A percentile compares a stretch with the other conserved stretches of the same genome.
Evolutionary conservation across 192 early-diverging fungal genomes (phyloP).

Genomic region (Chytriomyces hyalinus): DNA sequence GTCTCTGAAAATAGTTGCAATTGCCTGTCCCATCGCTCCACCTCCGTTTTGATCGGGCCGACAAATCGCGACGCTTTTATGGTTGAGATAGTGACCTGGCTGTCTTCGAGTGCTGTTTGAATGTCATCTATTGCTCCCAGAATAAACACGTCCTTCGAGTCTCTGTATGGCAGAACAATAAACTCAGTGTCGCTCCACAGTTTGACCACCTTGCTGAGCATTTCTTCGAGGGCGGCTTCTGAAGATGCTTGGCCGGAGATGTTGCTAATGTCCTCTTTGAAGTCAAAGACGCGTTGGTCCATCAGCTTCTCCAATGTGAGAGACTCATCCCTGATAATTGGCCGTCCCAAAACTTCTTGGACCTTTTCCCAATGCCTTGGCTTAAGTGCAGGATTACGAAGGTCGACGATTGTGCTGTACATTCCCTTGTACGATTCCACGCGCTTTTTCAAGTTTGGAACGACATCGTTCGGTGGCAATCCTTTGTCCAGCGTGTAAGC

Average conservation of each 20-base stretch:
- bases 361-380: constrained; percentile 67
- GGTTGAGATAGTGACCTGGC: constrained; percentile 65
- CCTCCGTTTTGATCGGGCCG: constrained; percentile 63
- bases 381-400: constrained; percentile 63
- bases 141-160: constrained; percentile 68
- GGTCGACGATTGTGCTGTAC: constrained; percentile 65
- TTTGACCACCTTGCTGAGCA: constrained; percentile 62
- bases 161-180: constrained; percentile 58
- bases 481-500: constrained; percentile 68
- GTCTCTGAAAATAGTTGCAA: constrained; percentile 62
- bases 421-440: constrained; percentile 61
- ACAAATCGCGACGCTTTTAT: constrained; percentile 64
- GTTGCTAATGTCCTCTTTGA: constrained; percentile 65
- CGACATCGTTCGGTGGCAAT: constrained; percentile 68
- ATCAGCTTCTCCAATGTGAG: constrained; percentile 60
- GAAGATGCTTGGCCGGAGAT: constrained; percentile 61
- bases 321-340: constrained; percentile 57
- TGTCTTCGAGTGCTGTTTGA: constrained; percentile 64
- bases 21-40: constrained; percentile 66
- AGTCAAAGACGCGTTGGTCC: constrained; percentile 61
- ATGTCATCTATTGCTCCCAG: constrained; percentile 67
- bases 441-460: constrained; percentile 62
- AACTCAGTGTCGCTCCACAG: constrained; percentile 65
- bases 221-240: constrained; percentile 65
- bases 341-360: constrained; percentile 60